phyloP scores from a whole-genome alignment of 202 grass and related monocot species.

The Hordeum pubiflorum region DNA sequence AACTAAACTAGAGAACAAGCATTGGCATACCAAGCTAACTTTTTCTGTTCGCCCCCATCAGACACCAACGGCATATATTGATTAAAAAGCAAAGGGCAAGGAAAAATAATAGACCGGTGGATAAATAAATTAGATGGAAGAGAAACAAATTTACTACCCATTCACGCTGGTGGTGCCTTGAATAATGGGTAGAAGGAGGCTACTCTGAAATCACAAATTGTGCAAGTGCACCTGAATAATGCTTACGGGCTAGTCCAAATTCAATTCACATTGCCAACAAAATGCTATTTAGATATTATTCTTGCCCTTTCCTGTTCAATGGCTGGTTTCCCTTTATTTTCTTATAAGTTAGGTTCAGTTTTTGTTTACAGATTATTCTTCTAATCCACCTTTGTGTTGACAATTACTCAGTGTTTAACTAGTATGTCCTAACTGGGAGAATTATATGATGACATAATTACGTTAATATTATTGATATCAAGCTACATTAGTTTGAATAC shows the following conservation, averaged over 20 bases:
- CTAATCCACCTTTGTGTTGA: not conserved
- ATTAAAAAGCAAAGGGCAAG: not conserved
- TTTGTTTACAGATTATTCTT: not conserved
- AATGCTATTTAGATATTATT: not conserved
- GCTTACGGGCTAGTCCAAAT: not conserved
- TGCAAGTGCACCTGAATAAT: not conserved
- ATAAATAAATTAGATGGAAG: not conserved
- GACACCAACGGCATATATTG: not conserved
- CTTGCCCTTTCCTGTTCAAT: not conserved
- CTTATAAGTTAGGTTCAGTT: not conserved
- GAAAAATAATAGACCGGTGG: not conserved
- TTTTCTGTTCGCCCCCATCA: not conserved
- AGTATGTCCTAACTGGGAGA: not conserved
- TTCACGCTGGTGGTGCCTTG: not conserved
- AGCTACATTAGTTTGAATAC: not conserved
- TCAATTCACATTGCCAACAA: not conserved
- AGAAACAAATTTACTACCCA: constrained; percentile 2
- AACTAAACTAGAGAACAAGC: constrained; percentile 3
- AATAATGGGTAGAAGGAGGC: not conserved
- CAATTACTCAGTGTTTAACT: not conserved
- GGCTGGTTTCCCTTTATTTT: not conserved
- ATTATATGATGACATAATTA: not conserved
- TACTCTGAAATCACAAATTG: not conserved
- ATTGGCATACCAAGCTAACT: not conserved
- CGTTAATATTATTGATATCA: not conserved